Conservation (phyloP, 208 protist genomes). For the Wallacemonas rigidus region DNA sequence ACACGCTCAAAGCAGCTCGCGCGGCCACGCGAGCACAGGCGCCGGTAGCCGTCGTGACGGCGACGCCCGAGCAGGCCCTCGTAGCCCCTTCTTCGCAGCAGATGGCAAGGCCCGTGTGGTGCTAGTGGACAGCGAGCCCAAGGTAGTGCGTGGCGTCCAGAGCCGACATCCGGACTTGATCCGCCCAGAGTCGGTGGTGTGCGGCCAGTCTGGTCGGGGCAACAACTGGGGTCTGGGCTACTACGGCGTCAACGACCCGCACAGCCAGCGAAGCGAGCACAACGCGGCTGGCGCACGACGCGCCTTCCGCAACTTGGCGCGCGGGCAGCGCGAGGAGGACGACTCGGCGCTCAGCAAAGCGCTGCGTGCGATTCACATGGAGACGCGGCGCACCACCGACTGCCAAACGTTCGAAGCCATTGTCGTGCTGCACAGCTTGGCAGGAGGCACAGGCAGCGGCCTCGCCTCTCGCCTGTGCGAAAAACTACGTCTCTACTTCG, state of each 20-base stretch:
- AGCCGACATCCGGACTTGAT: slow-evolving; percentile 58
- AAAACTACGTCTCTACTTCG: slow-evolving; percentile 86
- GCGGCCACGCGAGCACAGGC: no score
- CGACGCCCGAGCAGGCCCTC: background rate
- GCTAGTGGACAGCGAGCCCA: slow-evolving; percentile 86
- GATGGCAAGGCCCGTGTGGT: slow-evolving; percentile 82
- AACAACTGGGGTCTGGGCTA: slow-evolving; percentile 91
- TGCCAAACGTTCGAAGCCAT: slow-evolving; percentile 69
- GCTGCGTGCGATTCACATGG: slow-evolving; percentile 71
- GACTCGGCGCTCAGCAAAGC: slow-evolving; percentile 50
- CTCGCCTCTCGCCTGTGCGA: slow-evolving; percentile 74
- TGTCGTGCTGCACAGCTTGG: slow-evolving; percentile 83
- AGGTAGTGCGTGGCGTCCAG: slow-evolving; percentile 74
- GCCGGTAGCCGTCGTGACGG: no score
- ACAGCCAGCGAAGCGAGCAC: slow-evolving; percentile 46
- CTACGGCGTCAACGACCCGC: slow-evolving; percentile 56
- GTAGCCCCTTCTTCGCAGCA: slow-evolving; percentile 52
- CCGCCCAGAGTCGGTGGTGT: slow-evolving; percentile 67
- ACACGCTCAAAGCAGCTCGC: no score
- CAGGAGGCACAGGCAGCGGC: slow-evolving; percentile 84
- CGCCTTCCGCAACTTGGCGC: slow-evolving; percentile 54
- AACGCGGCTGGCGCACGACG: slow-evolving; percentile 34
- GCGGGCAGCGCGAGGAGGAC: slow-evolving; percentile 72
- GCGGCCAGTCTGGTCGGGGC: slow-evolving; percentile 79
- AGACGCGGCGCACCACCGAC: slow-evolving; percentile 70